phyloP scores from a whole-genome alignment of 306 rosid species.

The Styphnolobium japonicum region DNA sequence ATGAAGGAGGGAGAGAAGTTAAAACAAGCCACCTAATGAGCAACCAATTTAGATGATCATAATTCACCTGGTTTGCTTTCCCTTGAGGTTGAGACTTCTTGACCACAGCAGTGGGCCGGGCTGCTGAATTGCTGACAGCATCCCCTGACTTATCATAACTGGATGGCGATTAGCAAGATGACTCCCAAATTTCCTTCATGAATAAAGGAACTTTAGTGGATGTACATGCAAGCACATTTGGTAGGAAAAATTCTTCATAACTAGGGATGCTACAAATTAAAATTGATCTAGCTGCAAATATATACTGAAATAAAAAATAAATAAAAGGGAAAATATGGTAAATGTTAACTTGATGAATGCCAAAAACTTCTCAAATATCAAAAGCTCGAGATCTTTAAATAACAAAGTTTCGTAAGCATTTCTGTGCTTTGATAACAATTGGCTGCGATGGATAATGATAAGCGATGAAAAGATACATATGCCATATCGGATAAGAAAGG shows the following conservation, averaged over 20 bases:
- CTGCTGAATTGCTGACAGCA: conserved; percentile 42
- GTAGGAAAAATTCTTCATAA: not conserved
- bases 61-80: conserved; percentile 66
- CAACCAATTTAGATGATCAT: conserved; percentile 92
- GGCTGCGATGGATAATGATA: not conserved
- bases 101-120: conserved; percentile 40
- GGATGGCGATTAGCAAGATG: conserved; percentile 96
- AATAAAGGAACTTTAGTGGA: conserved; percentile 25
- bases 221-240: not conserved
- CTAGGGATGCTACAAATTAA: not conserved
- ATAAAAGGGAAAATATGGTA: not conserved
- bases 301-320: conserved; percentile 2
- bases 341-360: not conserved
- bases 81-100: conserved; percentile 74
- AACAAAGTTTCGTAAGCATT: not conserved
- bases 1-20: conserved; percentile 84
- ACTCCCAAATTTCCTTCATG: conserved; percentile 85
- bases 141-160: conserved; percentile 82
- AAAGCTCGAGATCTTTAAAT: conserved; percentile 7
- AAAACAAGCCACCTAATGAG: conserved; percentile 81
- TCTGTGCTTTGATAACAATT: not conserved
- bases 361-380: not conserved
- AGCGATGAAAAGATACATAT: not conserved
- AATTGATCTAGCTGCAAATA: not conserved
- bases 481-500: not conserved